Evolutionary conservation across 2,329 filamentous ascomycete species (phyloP).

Genomic region (Colletotrichum spaethianum): DNA sequence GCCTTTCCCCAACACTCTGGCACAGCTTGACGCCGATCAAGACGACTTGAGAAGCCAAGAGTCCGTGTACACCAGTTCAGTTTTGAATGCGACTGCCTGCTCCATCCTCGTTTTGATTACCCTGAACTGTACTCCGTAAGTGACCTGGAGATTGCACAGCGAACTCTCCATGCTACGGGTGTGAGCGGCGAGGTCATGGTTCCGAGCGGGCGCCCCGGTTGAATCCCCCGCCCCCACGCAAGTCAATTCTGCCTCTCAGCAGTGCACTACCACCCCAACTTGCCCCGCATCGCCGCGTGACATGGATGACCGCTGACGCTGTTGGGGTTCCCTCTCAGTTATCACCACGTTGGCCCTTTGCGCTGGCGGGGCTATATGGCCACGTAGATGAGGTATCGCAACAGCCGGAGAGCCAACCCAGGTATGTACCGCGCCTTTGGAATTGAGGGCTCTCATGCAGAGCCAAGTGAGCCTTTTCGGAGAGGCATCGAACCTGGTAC

Average conservation of each 20-base stretch:
- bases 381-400: background rate
- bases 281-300: constrained; percentile 24
- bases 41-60: background rate
- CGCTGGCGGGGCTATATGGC: background rate
- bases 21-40: background rate
- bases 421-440: no score
- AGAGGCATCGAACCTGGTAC: background rate
- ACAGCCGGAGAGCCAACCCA: background rate
- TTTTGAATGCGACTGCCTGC: background rate
- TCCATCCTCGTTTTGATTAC: background rate
- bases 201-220: background rate
- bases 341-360: background rate
- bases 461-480: background rate
- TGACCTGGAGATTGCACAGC: background rate
- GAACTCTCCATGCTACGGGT: background rate
- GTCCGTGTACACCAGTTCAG: background rate
- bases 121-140: no score
- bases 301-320: constrained; percentile 18
- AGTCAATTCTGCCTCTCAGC: background rate
- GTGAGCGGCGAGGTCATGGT: background rate
- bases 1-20: background rate
- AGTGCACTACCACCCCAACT: background rate
- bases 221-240: constrained; percentile 30
- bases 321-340: background rate
- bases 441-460: background rate